Evolutionary conservation across 352 stramenopile genomes (phyloP).

Genomic region (Globisporangium yorkense): DNA sequence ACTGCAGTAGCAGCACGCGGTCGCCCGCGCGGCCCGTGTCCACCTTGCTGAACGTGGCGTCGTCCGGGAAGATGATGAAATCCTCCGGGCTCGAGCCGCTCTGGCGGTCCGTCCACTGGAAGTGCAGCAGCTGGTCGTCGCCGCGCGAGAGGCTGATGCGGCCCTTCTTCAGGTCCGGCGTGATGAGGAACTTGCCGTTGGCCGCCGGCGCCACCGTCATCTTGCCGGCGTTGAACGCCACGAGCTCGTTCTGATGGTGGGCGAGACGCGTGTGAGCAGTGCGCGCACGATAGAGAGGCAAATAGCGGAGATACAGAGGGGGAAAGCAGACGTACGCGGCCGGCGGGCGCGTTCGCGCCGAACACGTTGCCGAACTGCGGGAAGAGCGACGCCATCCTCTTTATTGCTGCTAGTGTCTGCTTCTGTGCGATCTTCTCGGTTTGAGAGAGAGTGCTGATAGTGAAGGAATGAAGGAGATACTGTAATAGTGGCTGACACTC

Average conservation of each 20-base stretch:
- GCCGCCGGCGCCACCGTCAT: constrained; percentile 68
- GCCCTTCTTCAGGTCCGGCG: constrained; percentile 88
- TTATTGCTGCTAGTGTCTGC: neutral
- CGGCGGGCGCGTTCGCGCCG: constrained; percentile 43
- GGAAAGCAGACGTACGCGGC: constrained; percentile 17
- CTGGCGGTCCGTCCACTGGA: constrained; percentile 90
- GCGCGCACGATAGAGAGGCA: neutral
- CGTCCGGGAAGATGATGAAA: constrained; percentile 91
- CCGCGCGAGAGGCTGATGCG: constrained; percentile 83
- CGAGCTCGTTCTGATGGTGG: constrained; percentile 55
- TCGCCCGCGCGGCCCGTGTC: constrained; percentile 83
- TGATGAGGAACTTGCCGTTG: constrained; percentile 87
- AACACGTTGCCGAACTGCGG: constrained; percentile 81
- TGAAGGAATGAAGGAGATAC: neutral
- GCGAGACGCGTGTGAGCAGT: neutral
- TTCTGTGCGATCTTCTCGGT: neutral
- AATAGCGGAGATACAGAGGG: neutral
- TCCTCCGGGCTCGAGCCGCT: constrained; percentile 84
- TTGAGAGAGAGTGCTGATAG: constrained; percentile 8
- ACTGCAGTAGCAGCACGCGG: constrained; percentile 90
- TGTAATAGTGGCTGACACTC: neutral
- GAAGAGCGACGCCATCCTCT: constrained; percentile 57
- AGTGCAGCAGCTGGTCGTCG: constrained; percentile 89
- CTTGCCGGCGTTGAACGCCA: constrained; percentile 91
- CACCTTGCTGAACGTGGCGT: constrained; percentile 84